Conservation (phyloP, 148 eudicot species). For the Rhododendron simsii region DNA sequence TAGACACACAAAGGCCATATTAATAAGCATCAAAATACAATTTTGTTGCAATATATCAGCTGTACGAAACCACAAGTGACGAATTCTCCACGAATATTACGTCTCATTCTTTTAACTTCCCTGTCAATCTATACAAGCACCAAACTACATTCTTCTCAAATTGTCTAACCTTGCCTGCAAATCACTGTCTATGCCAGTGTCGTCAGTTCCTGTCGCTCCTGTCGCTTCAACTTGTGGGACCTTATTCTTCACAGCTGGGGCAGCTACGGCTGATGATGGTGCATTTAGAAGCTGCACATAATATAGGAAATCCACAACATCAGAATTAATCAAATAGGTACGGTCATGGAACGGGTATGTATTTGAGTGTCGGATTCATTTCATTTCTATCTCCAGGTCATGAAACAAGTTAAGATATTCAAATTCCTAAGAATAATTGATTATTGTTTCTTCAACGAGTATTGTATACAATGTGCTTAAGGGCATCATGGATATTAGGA, state of each 20-base stretch:
- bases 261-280: conserved; percentile 82
- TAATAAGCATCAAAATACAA: not conserved
- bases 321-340: not conserved
- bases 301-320: not conserved
- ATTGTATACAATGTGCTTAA: not conserved
- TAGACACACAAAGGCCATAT: not conserved
- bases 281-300: conserved; percentile 75
- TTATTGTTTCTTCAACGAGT: not conserved
- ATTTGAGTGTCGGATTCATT: not conserved
- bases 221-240: conserved; percentile 28
- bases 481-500: not conserved
- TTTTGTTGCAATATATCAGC: not conserved
- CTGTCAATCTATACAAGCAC: not conserved
- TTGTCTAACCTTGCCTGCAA: conserved; percentile 93
- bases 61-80: not conserved
- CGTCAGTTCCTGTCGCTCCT: conserved; percentile 33
- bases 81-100: conserved; percentile 7
- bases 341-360: not conserved
- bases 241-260: conserved; percentile 59
- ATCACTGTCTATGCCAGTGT: conserved; percentile 80
- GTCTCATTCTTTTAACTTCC: not conserved
- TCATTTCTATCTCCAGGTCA: not conserved
- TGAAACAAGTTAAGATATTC: not conserved
- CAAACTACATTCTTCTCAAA: conserved; percentile 68
- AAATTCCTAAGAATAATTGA: not conserved